phyloP scores from a whole-genome alignment of 2,329 filamentous ascomycete species.

The Aureobasidium mangrovei region DNA sequence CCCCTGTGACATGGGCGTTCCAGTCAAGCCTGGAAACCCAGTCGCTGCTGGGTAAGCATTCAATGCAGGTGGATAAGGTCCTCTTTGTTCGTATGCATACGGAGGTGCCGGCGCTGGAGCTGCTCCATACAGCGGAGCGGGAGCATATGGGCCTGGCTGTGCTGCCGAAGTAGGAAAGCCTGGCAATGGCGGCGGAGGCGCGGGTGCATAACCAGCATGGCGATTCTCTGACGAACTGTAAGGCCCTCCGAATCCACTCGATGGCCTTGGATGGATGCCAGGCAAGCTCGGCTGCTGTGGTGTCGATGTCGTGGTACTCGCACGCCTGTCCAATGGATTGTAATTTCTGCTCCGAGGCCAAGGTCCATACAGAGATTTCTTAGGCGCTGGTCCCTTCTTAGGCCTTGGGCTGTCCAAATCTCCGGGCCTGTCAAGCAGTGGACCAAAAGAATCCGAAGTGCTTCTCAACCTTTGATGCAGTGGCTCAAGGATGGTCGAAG shows the following conservation, averaged over 20 bases:
- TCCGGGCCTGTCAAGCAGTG: not conserved
- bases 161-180: conserved; percentile 3
- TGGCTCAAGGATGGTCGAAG: conserved; percentile 2
- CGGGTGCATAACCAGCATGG: not conserved
- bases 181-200: not conserved
- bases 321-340: conserved; percentile 7
- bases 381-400: conserved; percentile 9
- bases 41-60: not conserved
- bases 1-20: not conserved
- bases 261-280: not conserved
- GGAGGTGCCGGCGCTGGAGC: not conserved
- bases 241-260: not conserved
- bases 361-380: conserved; percentile 11
- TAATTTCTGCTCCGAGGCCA: conserved; percentile 13
- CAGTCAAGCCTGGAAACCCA: conserved; percentile 1
- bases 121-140: not conserved
- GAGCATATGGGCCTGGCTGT: conserved; percentile 5
- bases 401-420: not conserved
- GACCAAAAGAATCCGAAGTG: conserved; percentile 9
- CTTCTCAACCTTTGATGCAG: conserved; percentile 3
- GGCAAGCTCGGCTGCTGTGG: not conserved
- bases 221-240: conserved; percentile 5
- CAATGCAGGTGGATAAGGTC: not conserved
- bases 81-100: conserved; percentile 6
- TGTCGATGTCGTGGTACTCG: conserved; percentile 3